A percentile compares a stretch with the other conserved stretches of the same genome.
phyloP scores from a whole-genome alignment of 345 rosid genomes.

The Aquilaria yunnanensis region DNA sequence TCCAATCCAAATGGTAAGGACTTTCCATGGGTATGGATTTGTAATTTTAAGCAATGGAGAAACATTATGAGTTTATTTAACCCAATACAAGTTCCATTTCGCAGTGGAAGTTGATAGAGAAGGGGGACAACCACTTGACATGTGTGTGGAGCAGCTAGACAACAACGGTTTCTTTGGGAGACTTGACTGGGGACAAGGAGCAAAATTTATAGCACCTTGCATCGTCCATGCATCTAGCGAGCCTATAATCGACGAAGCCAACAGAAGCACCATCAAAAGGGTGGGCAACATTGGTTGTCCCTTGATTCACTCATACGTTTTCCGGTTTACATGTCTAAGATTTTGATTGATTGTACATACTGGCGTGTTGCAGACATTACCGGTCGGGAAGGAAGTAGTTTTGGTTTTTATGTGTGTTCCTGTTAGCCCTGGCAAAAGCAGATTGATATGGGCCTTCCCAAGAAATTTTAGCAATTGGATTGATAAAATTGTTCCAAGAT shows the following conservation, averaged over 20 bases:
- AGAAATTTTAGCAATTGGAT: slow-evolving; percentile 57
- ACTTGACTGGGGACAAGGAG: slow-evolving; percentile 42
- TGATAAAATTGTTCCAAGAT: slow-evolving; percentile 66
- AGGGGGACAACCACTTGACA: slow-evolving; percentile 68
- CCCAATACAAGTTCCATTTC: not conserved
- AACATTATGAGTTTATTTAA: too few species aligned
- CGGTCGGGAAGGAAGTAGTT: slow-evolving; percentile 24
- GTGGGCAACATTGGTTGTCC: slow-evolving; percentile 20
- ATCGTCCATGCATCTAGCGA: slow-evolving; percentile 44
- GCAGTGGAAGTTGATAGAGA: slow-evolving; percentile 67
- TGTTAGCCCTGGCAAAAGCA: slow-evolving; percentile 77
- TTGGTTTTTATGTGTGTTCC: slow-evolving; percentile 72
- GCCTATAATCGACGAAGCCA: slow-evolving; percentile 25
- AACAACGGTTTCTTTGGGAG: slow-evolving; percentile 45
- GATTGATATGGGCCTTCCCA: slow-evolving; percentile 71
- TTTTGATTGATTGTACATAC: not conserved
- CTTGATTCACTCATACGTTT: not conserved
- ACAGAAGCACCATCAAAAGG: slow-evolving; percentile 26
- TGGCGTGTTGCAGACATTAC: not conserved
- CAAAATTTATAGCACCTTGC: slow-evolving; percentile 62
- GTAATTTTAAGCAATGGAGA: too few species aligned
- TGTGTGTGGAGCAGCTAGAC: slow-evolving; percentile 37
- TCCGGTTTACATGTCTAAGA: not conserved
- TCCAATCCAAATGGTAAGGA: slow-evolving; percentile 33
- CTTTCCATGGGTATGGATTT: not conserved